These are phyloP conservation scores for Phalaenopsis aphrodite DNA, from an alignment of 106 monocot genomes.

Conservation along the genomic window DNA sequence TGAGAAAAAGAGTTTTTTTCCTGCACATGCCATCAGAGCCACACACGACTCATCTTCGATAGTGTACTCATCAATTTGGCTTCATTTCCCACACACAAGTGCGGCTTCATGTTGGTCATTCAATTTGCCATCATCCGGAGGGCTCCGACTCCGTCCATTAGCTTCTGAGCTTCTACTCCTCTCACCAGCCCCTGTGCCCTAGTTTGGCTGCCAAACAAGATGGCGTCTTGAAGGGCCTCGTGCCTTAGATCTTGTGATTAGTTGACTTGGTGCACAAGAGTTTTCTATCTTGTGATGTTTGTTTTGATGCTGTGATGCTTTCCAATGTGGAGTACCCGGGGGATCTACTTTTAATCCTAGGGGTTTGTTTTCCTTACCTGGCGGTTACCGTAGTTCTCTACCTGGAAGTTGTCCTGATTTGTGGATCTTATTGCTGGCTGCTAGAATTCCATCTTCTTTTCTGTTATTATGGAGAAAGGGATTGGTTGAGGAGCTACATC, in stretches of 20 bases:
- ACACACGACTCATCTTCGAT: too few species aligned
- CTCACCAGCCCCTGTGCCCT: too few species aligned
- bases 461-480: neutral
- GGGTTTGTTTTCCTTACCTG: neutral
- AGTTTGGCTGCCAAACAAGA: neutral
- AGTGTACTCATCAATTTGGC: too few species aligned
- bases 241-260: neutral
- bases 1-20: too few species aligned
- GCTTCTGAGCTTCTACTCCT: too few species aligned
- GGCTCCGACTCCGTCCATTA: too few species aligned
- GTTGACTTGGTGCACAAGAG: neutral
- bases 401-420: neutral
- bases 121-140: too few species aligned
- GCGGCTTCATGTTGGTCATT: too few species aligned
- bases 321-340: neutral
- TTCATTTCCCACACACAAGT: too few species aligned
- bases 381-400: neutral
- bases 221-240: neutral
- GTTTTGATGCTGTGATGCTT: neutral
- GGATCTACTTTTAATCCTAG: neutral
- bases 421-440: constrained; percentile 1
- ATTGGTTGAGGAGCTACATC: neutral
- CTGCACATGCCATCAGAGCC: too few species aligned
- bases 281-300: neutral
- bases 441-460: neutral